Conservation (phyloP, 2,329 filamentous ascomycete genomes). For the Botrytis paeoniae region DNA sequence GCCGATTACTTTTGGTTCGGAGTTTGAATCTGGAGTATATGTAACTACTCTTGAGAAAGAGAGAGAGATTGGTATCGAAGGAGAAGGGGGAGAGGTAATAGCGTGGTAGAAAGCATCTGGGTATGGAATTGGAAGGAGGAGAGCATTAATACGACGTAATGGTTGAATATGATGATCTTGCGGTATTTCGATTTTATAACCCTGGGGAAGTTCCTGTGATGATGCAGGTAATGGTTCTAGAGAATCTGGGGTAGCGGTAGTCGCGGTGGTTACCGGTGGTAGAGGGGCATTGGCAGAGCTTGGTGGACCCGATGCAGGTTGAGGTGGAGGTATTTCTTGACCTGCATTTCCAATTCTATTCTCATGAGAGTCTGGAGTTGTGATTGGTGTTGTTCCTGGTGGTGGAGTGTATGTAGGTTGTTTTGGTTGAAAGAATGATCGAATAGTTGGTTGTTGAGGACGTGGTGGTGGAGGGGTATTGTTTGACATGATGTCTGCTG, state of each 20-base stretch:
- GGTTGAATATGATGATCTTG: conserved; percentile 52
- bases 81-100: conserved; percentile 47
- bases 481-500: conserved; percentile 5
- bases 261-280: conserved; percentile 21
- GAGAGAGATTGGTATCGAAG: conserved; percentile 42
- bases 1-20: conserved; percentile 52
- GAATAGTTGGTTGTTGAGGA: conserved; percentile 53
- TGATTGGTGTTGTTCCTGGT: conserved; percentile 32
- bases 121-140: conserved; percentile 63
- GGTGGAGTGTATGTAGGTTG: conserved; percentile 46
- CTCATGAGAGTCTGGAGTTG: neutral
- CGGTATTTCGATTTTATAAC: conserved; percentile 53
- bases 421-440: conserved; percentile 58
- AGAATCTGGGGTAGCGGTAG: conserved; percentile 23
- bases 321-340: conserved; percentile 21
- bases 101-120: conserved; percentile 61
- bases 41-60: conserved; percentile 51
- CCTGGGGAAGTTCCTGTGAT: conserved; percentile 37
- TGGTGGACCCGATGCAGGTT: conserved; percentile 27
- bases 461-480: conserved; percentile 20
- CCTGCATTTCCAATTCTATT: neutral
- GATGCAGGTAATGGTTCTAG: conserved; percentile 12
- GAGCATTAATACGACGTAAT: conserved; percentile 61
- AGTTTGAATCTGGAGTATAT: conserved; percentile 38
- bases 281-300: neutral